These are phyloP conservation scores for Zymoseptoria passerinii DNA, from an alignment of 2,329 filamentous ascomycete genomes.

Conservation along the genomic window DNA sequence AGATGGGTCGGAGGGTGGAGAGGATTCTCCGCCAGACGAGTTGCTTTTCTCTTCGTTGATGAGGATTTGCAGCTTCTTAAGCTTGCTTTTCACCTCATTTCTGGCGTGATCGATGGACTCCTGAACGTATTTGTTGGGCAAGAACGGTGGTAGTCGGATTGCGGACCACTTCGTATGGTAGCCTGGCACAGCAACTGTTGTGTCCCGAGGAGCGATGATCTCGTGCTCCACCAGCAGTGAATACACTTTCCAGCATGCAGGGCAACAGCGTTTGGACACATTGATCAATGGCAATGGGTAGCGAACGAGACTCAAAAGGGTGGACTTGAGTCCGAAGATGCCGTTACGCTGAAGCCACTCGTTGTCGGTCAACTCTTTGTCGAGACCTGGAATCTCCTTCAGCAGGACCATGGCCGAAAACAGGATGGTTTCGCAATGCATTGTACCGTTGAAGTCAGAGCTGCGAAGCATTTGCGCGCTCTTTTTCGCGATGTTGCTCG, in stretches of 20 bases:
- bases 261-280: neutral
- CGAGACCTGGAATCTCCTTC: neutral
- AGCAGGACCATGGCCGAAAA: neutral
- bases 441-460: neutral
- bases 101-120: neutral
- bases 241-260: neutral
- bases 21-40: neutral
- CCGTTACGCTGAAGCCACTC: neutral
- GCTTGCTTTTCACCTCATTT: neutral
- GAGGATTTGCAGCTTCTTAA: neutral
- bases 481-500: neutral
- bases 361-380: neutral
- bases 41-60: neutral
- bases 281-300: neutral
- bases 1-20: no score
- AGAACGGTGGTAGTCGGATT: neutral
- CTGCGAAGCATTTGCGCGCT: neutral
- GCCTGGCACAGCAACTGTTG: neutral
- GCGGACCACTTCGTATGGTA: neutral
- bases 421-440: neutral
- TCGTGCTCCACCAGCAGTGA: neutral
- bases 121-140: neutral
- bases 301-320: neutral
- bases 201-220: neutral
- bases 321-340: neutral